These are phyloP conservation scores for Lagenidium sp. DNA, from an alignment of 352 stramenopile species.

Conservation along the genomic window DNA sequence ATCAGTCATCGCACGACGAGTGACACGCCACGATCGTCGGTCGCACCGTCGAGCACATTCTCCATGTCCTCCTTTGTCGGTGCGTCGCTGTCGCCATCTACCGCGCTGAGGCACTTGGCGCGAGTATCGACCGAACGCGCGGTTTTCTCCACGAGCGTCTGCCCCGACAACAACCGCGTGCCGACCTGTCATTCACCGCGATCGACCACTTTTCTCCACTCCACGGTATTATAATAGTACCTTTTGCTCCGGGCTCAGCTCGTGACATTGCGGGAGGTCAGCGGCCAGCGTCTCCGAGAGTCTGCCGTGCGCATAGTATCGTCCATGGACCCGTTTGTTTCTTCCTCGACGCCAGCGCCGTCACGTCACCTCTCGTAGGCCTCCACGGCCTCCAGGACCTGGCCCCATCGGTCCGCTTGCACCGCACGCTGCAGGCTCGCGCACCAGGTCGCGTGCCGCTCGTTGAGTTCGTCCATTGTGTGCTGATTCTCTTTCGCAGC, in stretches of 20 bases:
- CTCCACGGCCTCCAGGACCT: constrained; percentile 70
- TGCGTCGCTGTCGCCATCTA: constrained; percentile 35
- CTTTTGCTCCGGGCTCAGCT: constrained; percentile 31
- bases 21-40: neutral
- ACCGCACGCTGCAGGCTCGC: constrained; percentile 45
- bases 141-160: constrained; percentile 8
- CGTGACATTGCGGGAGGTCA: constrained; percentile 26
- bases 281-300: constrained; percentile 26
- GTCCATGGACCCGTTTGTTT: too few species aligned
- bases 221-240: constrained; percentile 8
- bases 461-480: constrained; percentile 36
- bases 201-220: too few species aligned
- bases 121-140: constrained; percentile 40
- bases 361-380: constrained; percentile 47
- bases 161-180: too few species aligned
- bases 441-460: constrained; percentile 45
- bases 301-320: constrained; percentile 9
- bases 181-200: too few species aligned
- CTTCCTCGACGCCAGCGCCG: neutral
- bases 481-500: too few species aligned
- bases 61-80: constrained; percentile 69
- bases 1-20: neutral
- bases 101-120: constrained; percentile 39
- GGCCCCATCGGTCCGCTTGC: constrained; percentile 54
- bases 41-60: constrained; percentile 37